Conservation (phyloP, 805 yeast species). For the Kluyveromyces lactis region DNA sequence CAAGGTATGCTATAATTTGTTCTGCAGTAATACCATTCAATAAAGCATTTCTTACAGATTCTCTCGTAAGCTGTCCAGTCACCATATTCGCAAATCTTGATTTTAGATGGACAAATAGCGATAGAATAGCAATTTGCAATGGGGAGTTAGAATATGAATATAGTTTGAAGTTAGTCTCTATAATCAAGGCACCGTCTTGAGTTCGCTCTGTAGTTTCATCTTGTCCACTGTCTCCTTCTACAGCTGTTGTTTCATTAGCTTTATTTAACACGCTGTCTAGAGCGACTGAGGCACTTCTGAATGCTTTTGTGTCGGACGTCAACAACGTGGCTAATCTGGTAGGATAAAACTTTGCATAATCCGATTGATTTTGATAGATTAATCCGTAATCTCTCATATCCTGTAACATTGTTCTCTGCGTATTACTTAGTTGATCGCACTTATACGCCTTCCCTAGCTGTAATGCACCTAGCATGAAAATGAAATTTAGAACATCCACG, state of each 20-base stretch:
- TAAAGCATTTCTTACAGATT: conserved; percentile 78
- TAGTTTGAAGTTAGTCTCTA: conserved; percentile 89
- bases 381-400: conserved; percentile 89
- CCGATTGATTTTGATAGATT: conserved; percentile 58
- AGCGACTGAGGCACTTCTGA: conserved; percentile 66
- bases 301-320: conserved; percentile 72
- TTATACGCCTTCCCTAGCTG: conserved; percentile 87
- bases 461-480: conserved; percentile 86
- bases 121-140: conserved; percentile 84
- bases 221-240: conserved; percentile 23
- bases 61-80: conserved; percentile 87
- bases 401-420: conserved; percentile 79
- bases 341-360: conserved; percentile 69
- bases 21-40: conserved; percentile 89
- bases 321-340: conserved; percentile 83
- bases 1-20: conserved; percentile 82
- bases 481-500: conserved; percentile 88
- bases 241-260: conserved; percentile 10
- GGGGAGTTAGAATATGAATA: conserved; percentile 94
- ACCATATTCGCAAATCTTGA: conserved; percentile 88
- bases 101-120: conserved; percentile 77
- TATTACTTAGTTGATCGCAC: conserved; percentile 57
- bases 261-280: conserved; percentile 56
- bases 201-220: conserved; percentile 18
- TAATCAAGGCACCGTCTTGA: conserved; percentile 61